Evolutionary conservation across 2,329 filamentous ascomycete species (phyloP).

Genomic region (Elsinoe australis): DNA sequence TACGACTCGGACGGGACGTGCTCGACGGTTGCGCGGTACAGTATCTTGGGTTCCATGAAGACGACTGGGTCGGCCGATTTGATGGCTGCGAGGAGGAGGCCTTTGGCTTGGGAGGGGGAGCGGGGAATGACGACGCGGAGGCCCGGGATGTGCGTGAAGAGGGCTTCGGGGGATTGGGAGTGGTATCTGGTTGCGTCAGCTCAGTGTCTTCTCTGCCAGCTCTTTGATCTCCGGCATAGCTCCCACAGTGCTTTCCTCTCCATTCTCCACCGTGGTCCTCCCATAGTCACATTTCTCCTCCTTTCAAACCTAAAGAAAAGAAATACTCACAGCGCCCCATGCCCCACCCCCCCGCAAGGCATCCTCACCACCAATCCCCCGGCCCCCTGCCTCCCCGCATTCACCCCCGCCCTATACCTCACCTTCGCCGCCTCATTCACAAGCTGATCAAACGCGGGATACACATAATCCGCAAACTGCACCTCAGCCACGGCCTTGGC

Average conservation of each 20-base stretch:
- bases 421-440: conserved; percentile 91
- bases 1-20: conserved; percentile 78
- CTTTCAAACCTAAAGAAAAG: no score
- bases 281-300: no score
- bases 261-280: conserved; percentile 19
- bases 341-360: conserved; percentile 83
- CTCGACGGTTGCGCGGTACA: conserved; percentile 86
- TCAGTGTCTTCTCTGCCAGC: background rate
- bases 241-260: no score
- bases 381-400: conserved; percentile 35
- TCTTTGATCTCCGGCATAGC: background rate
- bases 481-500: conserved; percentile 92
- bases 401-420: conserved; percentile 62
- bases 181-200: conserved; percentile 52
- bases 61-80: conserved; percentile 76
- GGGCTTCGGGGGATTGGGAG: conserved; percentile 77
- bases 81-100: conserved; percentile 69
- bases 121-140: conserved; percentile 78
- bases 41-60: conserved; percentile 89
- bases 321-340: conserved; percentile 77
- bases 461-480: conserved; percentile 92
- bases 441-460: conserved; percentile 85
- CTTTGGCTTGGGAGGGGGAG: conserved; percentile 82
- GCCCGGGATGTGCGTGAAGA: conserved; percentile 84
- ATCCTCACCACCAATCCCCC: conserved; percentile 82